phyloP scores from a whole-genome alignment of 805 yeast genomes.

The Candida oleophila region DNA sequence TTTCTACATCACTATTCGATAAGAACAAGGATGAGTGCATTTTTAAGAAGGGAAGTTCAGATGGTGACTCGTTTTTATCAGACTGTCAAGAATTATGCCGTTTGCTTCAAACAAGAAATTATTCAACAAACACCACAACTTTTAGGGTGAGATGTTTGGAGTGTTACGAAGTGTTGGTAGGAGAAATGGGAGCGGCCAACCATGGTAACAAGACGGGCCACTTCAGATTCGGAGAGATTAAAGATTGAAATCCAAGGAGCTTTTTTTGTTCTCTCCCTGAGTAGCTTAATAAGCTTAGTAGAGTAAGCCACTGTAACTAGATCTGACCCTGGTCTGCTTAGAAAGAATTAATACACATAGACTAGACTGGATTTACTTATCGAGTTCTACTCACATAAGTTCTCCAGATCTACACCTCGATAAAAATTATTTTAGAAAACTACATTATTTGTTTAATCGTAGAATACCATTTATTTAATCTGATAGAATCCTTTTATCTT shows the following conservation, averaged over 20 bases:
- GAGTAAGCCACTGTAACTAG: too few species aligned
- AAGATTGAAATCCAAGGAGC: slow-evolving; percentile 1
- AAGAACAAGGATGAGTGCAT: slow-evolving; percentile 36
- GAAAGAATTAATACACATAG: too few species aligned
- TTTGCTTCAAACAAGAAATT: slow-evolving; percentile 49
- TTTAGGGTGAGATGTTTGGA: slow-evolving; percentile 57
- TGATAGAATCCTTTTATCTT: too few species aligned
- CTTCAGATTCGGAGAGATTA: slow-evolving; percentile 58
- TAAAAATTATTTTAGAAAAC: too few species aligned
- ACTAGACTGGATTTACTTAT: too few species aligned
- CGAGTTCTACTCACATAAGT: too few species aligned
- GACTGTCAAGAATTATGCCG: slow-evolving; percentile 41
- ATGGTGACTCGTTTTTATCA: slow-evolving; percentile 32
- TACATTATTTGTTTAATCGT: too few species aligned
- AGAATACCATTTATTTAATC: too few species aligned
- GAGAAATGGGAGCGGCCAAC: slow-evolving; percentile 62
- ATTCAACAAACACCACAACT: slow-evolving; percentile 62
- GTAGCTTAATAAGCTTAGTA: too few species aligned
- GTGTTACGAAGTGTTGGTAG: slow-evolving; percentile 52
- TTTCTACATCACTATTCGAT: slow-evolving; percentile 19
- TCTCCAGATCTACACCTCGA: too few species aligned
- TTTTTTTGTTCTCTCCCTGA: too few species aligned
- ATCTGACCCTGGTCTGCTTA: too few species aligned
- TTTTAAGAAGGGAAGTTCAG: slow-evolving; percentile 35
- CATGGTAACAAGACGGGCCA: slow-evolving; percentile 69